Evolutionary conservation across 129 eudicot genomes (phyloP), one percentile per base, ranked within the genome.

Genomic region (Dittrichia graveolens): DNA sequence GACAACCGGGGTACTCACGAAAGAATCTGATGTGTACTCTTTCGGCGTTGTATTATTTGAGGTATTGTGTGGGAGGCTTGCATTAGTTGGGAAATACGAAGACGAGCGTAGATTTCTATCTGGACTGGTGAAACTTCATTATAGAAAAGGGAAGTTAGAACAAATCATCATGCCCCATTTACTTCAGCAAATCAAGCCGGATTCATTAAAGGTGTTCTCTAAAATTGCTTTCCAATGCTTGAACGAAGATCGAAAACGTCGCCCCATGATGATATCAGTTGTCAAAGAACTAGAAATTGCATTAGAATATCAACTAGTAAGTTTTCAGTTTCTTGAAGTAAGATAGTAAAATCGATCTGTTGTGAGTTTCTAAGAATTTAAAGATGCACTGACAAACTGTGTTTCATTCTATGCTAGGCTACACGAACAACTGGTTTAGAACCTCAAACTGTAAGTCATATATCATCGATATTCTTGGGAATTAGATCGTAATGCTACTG

Each of bases 31-130:
- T 1, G 74, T 69, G n/a, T 69, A 52, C 18, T 55, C 75, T 54
- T 71, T 71, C 56, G 75, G 75, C 5, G 75, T 71, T 1, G 54
- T 71, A 6, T 18, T 55, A 4, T 71, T 71, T 18, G 75, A 71
- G 56, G 65, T 71, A 24, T 7, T 71, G 13, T 71, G 75, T 24
- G 75, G 75, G 16, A 71, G 75, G 19, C 54, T 12, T 6, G 75
- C 65, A 6, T 11, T 42, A 7, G 4, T 41, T 0, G 10, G 0
- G 4, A 0, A 24, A 9, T 13, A 41, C 9, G 11, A 70, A 0
- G 75, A 54, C 6, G 42, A 66, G 12, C 72, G 42, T 19, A 8
- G 34, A 7, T 40, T 55, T 71, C 24, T 71, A 12, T 19, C 42
- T 55, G 0, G 1, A 0, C 12, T 71, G 37, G 75, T 39, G 39